Base-by-base conservation (phyloP, 2,329 filamentous ascomycete species). In the Dryadomyces quercus-mongolicae region DNA sequence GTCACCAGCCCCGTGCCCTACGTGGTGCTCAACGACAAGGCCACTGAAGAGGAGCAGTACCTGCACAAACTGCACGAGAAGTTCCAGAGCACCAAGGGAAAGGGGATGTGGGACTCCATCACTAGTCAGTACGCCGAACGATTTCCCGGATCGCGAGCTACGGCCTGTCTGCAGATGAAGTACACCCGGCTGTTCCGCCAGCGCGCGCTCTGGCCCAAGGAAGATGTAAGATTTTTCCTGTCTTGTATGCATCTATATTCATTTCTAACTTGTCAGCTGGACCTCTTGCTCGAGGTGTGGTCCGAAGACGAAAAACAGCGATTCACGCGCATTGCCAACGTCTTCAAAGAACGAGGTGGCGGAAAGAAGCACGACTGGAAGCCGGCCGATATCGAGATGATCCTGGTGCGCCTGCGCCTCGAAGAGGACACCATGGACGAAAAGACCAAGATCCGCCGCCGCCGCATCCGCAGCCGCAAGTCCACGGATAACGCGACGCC, bases 21-120 rank as follows among this genome's bases (percentile, higher is more conserved):
- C 5, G 34, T 55, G 3, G 18, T n/a, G 3, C 67, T 80, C 46
- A 73, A 72, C 54, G 63, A 66, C 21, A 68, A 68, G 18, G 74
- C 74, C 25, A 73, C 74, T 1, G 68, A 72, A 2, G 71, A 77
- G 38, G 73, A 77, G 56, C 68, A 68, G 21, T 75, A 66, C 52
- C 70, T 81, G 36, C 74, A 79, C 50, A 66, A 74, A 25, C 69
- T 75, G n/a, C 69, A 76, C 13, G 72, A 71, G 62, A 62, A 70
- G 22, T 70, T 73, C 59, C 65, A 70, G 16, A 61, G 70, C 20
- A 68, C 71, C 52, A 77, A 76, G 60, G 77, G 78, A 16, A 76
- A 77, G 58, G 75, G 77, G 38, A 81, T 81, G 76, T 81, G 78
- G 78, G 72, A 77, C 22, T 68, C 70, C 43, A 79, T 81, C 55